Evolutionary conservation across 2,329 filamentous ascomycete species (phyloP), one percentile per base, ranked within the genome.

Genomic region (Colletotrichum trifolii): DNA sequence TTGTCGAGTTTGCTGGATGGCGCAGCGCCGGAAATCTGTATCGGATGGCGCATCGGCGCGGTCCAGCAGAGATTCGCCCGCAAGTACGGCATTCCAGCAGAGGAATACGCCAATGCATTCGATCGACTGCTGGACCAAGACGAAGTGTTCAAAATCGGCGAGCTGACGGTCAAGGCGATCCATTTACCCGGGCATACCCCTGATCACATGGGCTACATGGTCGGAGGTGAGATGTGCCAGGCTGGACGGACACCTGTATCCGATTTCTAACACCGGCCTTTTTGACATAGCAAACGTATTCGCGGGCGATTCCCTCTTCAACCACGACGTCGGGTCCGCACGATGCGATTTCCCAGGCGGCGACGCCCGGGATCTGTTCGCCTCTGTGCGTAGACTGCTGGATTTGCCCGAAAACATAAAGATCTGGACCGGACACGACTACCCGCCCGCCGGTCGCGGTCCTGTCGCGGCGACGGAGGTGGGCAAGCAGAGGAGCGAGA

Each of bases 391-490:
- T 62, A 77, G 73, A 47, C 73, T 87, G 0, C 75, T 87, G 0
- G 61, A 67, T 25, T 55, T 87, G 1, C 78, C 81, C 0, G 75
- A 72, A 2, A 69, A 84, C 35, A 76, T 79, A 47, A 82, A 79
- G 53, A 78, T 87, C 48, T 87, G 83, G 79, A 82, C 80, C 0
- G 85, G 85, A 0, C 85, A 87, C 60, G 85, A 87, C 67, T 87
- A 87, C 63, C 83, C 84, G 0, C 77, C 80, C 0, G 68, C 71
- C 4, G 48, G 53, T 33, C 71, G 70, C 1, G 70, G 55, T 0
- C 78, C 82, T 0, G 63, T 78, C 0, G 72, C 84, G 0, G 83
- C 71, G 36, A 73, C 81, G 67, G 85, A 75, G 0, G 83, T 87
- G 0, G 68, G 68, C 2, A 78, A 83, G 7, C 85, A 87, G 36